Conservation (phyloP, 164 flowering plant genomes). For the Malania oleifera region DNA sequence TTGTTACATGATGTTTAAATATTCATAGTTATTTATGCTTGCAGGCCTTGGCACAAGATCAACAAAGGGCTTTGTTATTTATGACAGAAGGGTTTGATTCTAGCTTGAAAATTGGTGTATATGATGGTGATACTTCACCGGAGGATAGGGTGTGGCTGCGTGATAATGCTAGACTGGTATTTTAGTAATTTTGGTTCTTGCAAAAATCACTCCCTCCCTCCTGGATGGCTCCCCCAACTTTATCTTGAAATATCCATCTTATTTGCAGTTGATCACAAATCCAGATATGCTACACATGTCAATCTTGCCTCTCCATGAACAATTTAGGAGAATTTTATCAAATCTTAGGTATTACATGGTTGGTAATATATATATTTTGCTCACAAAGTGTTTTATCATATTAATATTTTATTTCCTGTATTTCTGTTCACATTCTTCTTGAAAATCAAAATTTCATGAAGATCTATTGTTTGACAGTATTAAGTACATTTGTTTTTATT, state of each 20-base stretch:
- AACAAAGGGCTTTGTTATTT: constrained; percentile 52
- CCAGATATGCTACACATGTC: constrained; percentile 97
- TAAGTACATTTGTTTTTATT: neutral
- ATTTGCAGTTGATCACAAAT: constrained; percentile 84
- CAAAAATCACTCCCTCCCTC: neutral
- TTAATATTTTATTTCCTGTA: no score
- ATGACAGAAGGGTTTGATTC: constrained; percentile 46
- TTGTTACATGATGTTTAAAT: neutral
- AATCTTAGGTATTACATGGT: constrained; percentile 64
- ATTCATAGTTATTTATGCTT: constrained; percentile 10
- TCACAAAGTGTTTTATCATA: neutral
- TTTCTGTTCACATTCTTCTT: neutral
- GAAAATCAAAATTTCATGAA: neutral
- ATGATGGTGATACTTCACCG: constrained; percentile 90
- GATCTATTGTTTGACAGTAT: no score
- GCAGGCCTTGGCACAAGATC: constrained; percentile 98
- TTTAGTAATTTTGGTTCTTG: constrained; percentile 19
- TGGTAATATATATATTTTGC: neutral
- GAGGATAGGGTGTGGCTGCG: constrained; percentile 62
- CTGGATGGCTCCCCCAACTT: neutral
- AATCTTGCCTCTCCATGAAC: constrained; percentile 74
- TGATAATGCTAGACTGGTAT: constrained; percentile 84
- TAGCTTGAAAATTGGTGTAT: constrained; percentile 60
- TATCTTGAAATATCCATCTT: constrained; percentile 14
- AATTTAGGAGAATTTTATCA: constrained; percentile 67